A percentile compares a stretch with the other conserved stretches of the same genome.
Conservation (phyloP, 148 eudicot genomes). For the Pouteria glomerata region DNA sequence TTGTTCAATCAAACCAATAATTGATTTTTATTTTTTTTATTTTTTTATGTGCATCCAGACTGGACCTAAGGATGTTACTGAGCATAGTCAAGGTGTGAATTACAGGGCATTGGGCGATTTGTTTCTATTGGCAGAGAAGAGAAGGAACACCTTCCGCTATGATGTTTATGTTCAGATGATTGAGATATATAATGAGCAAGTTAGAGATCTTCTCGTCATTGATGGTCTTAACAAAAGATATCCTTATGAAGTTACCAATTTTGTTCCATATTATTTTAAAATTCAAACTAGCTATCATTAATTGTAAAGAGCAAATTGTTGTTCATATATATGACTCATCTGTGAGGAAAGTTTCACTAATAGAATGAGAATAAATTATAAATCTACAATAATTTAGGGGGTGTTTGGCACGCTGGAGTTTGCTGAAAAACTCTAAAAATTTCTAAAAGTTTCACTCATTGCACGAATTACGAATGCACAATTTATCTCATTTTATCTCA, state of each 20-base stretch:
- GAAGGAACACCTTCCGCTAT: conserved; percentile 68
- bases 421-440: no score
- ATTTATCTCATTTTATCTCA: no score
- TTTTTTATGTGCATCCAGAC: conserved; percentile 34
- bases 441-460: no score
- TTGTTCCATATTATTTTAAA: background rate
- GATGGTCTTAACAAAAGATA: conserved; percentile 87
- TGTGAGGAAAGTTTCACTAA: background rate
- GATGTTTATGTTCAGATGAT: conserved; percentile 98
- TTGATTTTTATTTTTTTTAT: conserved; percentile 5
- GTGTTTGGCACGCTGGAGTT: no score
- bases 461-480: no score
- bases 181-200: conserved; percentile 97
- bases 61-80: conserved; percentile 87
- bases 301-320: background rate
- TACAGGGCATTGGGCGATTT: conserved; percentile 85
- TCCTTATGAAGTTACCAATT: conserved; percentile 40
- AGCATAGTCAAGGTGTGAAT: conserved; percentile 84
- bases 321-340: background rate
- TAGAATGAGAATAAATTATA: background rate
- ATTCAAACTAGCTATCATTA: background rate
- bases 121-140: conserved; percentile 75
- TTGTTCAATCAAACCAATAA: background rate
- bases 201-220: conserved; percentile 80
- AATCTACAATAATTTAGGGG: no score